Evolutionary conservation across 169 alveolate species (phyloP), one percentile per base, ranked within the genome.

Genomic region (Eimeria praecox): DNA sequence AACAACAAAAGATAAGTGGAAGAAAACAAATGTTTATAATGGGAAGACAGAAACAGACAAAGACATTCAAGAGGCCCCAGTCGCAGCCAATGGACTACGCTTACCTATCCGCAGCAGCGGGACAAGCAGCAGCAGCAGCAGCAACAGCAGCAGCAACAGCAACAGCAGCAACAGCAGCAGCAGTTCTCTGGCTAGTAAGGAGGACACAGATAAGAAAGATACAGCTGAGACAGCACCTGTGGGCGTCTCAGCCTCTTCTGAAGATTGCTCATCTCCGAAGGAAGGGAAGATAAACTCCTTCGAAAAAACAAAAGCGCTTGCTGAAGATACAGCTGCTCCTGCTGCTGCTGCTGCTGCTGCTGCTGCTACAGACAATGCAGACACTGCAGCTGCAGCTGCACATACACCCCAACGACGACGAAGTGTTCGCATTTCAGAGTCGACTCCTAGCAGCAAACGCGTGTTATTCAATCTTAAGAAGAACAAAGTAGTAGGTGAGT

Each of bases 81-180:
- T 22, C 27, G 24, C 59, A 40, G 22, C 59, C 33, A 42, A 77
- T 35, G 90, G 90, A 42, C n/a, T 82, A 33, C 90, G 90, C 42
- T 73, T 82, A 9, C 90, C 90, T 14, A 82, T 82, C 40, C 66
- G 71, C 71, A 82, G 90, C 90, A 82, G 90, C 44, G 90, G 90
- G n/a, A 33, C 14, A 59, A 35, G 18, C 54, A 24, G 38, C 30
- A 49, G 18, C 8, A 49, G 40, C 87, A 42, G 62, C 87, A 27
- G 64, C 87, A 44, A 40, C 56, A 77, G 38, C 38, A 77, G 38
- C 56, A 77, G 38, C 87, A 77, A 35, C 56, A 77, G 33, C 62
- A 42, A 40, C 49, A 24, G 59, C 52, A 12, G 16, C 87, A 77
- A 44, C 42, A n/a, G 44, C 44, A n/a, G 75, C 6, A 64, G 75